These are phyloP conservation scores for Phytomonas francai DNA, from an alignment of 208 protist genomes.

Conservation along the genomic window DNA sequence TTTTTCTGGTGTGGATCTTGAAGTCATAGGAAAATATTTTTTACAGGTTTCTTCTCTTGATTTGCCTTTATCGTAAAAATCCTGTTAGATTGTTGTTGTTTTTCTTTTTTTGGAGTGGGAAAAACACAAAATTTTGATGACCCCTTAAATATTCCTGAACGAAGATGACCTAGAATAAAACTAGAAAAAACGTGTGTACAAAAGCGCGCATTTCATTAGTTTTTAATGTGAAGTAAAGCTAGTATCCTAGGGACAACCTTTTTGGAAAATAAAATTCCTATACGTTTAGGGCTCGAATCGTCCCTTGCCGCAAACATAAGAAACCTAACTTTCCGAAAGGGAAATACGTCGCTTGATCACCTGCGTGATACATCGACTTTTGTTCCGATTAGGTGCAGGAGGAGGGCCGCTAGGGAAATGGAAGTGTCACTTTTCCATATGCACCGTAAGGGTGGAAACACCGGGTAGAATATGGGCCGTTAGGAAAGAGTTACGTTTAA, in stretches of 20 bases:
- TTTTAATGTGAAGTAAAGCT: neutral
- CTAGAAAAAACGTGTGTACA: neutral
- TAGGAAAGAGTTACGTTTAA: neutral
- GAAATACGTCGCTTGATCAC: neutral
- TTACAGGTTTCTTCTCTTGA: neutral
- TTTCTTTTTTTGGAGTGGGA: too few species aligned
- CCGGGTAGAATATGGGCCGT: neutral
- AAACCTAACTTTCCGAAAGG: neutral
- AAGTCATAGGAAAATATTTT: neutral
- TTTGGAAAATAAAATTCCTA: neutral
- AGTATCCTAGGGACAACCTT: neutral
- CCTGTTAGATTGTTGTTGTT: too few species aligned
- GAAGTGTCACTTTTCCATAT: neutral
- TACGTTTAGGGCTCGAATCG: neutral
- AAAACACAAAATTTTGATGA: neutral
- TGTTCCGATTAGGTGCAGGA: neutral
- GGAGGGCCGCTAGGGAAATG: neutral
- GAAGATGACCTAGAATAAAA: neutral
- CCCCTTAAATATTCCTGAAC: too few species aligned
- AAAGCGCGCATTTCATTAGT: neutral
- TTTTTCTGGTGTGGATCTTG: neutral
- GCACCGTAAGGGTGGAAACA: neutral
- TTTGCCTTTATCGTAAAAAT: neutral
- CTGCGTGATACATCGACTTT: neutral
- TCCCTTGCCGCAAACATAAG: neutral